These are phyloP conservation scores for Eurotiales sp. DNA, from an alignment of 2,329 filamentous ascomycete species.

Conservation along the genomic window DNA sequence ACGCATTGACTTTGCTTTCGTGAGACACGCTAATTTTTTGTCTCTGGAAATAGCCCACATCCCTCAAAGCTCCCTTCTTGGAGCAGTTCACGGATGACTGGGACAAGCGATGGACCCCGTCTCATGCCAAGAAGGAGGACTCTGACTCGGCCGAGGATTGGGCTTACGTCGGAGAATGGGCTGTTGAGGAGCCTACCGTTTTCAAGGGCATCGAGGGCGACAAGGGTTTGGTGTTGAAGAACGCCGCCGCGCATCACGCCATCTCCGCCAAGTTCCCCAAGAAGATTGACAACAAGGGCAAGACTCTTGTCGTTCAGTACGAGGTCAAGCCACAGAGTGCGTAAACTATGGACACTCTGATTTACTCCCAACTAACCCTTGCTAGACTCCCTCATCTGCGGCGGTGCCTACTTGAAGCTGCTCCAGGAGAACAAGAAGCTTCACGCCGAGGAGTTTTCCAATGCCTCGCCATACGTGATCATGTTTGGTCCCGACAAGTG, in stretches of 20 bases:
- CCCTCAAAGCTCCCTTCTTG: constrained; percentile 86
- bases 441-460: constrained; percentile 95
- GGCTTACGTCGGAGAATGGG: constrained; percentile 96
- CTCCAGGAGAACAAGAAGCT: constrained; percentile 96
- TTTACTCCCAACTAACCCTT: constrained; percentile 29
- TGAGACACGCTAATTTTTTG: constrained; percentile 12
- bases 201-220: constrained; percentile 92
- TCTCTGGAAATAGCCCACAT: constrained; percentile 70
- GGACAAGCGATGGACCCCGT: constrained; percentile 90
- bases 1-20: constrained; percentile 8
- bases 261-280: constrained; percentile 98
- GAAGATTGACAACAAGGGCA: constrained; percentile 94
- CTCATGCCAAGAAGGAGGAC: constrained; percentile 94
- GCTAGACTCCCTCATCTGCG: constrained; percentile 87
- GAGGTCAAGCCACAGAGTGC: constrained; percentile 98
- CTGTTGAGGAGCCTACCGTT: constrained; percentile 87
- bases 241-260: constrained; percentile 94
- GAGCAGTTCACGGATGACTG: constrained; percentile 98
- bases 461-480: constrained; percentile 95
- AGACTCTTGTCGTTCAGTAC: constrained; percentile 96
- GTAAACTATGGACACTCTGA: constrained; percentile 33
- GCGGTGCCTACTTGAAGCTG: constrained; percentile 98
- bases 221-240: constrained; percentile 97
- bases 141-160: constrained; percentile 80
- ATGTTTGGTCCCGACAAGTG: constrained; percentile 99